Base-by-base conservation (phyloP, 1,284 basidiomycete genomes). In the Meripilus lineatus region DNA sequence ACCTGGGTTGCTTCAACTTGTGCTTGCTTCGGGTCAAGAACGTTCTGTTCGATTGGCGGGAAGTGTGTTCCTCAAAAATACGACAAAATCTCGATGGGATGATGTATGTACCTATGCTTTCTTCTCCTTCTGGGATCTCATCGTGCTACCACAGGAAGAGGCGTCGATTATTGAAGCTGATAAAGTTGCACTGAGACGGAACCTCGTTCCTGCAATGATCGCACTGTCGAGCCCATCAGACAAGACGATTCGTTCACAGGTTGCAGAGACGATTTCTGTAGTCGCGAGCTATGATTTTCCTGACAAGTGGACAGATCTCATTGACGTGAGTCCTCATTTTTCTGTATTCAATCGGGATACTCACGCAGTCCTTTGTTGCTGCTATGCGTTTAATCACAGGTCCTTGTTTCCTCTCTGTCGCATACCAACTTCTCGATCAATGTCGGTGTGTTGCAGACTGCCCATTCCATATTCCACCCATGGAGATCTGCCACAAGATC, bases 401-500 rank as follows among this genome's bases (percentile, higher is more conserved):
- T 92, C 83, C 80, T 96, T 37, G 88, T 94, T 36, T 60, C 69
- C 38, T 89, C 89, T 46, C 72, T 94, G 33, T 84, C 89, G 11
- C 66, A 74, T 7, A 76, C 82, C 15, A 83, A 97, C 59, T 93
- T 89, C 63, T 83, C 84, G 51, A 65, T 92, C 54, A 95, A 97
- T 62, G 75, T 93, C 30, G 90, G 89, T 43, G 89, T 99, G 6
- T 76, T 99, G 28, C 81, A 95, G 56, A 94, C 94, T 0, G 91
- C 93, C 0, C 95, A 98, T 65, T 93, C 92, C 32, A 98, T 99
- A 58, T 98, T 97, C 69, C 79, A 81, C 43, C 79, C 84, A 51
- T 99, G 95, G 95, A 81, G 95, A 43, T 81, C 91, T 4, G 88
- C 89, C 56, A 89, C 94, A 57, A 83, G 93, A 45, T 87, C 89